These are phyloP conservation scores for Phanerochaete sordida DNA, from an alignment of 768 basidiomycete species.

Conservation along the genomic window DNA sequence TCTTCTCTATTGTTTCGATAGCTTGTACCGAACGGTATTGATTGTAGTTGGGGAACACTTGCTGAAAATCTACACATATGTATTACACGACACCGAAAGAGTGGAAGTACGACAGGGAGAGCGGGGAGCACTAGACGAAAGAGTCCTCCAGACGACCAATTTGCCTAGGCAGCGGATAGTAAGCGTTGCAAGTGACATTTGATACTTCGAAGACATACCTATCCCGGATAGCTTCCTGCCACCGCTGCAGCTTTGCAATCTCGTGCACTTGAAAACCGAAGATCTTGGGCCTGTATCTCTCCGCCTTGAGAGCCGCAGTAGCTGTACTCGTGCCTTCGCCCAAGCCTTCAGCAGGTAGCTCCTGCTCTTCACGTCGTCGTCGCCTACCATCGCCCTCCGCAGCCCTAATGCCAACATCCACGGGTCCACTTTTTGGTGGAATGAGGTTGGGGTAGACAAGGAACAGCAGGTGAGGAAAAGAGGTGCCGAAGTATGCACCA, in stretches of 20 bases:
- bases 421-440: conserved; percentile 70
- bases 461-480: conserved; percentile 95
- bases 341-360: conserved; percentile 44
- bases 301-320: conserved; percentile 81
- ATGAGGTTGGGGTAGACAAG: conserved; percentile 95
- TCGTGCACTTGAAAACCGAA: conserved; percentile 98
- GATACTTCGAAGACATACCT: conserved; percentile 46
- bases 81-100: not conserved
- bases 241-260: conserved; percentile 87
- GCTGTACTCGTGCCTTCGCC: conserved; percentile 77
- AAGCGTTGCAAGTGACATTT: not conserved
- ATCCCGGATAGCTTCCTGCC: conserved; percentile 94
- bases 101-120: not conserved
- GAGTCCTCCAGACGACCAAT: conserved; percentile 37
- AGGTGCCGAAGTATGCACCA: conserved; percentile 98
- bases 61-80: not conserved
- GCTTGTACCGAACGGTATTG: not conserved
- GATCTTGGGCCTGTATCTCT: conserved; percentile 88
- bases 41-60: not conserved
- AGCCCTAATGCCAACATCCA: conserved; percentile 31
- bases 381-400: conserved; percentile 24
- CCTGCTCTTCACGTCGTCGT: conserved; percentile 41
- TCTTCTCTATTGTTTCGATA: not conserved
- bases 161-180: conserved; percentile 29
- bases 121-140: conserved; percentile 22